Evolutionary conservation across 1,284 basidiomycete species (phyloP), one percentile per base, ranked within the genome.

Genomic region (Vanrija humicola): DNA sequence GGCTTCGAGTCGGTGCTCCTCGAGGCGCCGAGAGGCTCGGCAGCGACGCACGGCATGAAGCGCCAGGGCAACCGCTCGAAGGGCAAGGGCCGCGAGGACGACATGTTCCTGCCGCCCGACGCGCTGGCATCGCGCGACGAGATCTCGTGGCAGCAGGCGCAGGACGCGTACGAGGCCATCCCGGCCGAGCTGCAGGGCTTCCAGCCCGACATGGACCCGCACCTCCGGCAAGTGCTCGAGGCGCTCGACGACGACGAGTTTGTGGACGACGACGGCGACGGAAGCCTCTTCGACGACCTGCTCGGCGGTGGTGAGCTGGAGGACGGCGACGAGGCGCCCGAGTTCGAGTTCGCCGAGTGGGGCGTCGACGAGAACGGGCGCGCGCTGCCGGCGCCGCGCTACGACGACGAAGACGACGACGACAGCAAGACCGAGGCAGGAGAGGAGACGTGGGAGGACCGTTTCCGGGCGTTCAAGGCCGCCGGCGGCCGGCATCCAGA

Each of bases 231-330:
- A 74, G 86, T 86, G 0, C 79, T 99, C 29, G 94, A 98, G 67
- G 96, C 96, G 4, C 80, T 99, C 18, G 95, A 98, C 54, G 94
- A 98, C 70, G 92, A 98, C 58, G 94, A 88, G 5, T 98, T 93
- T 66, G 87, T 95, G 12, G 82, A 79, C 10, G 71, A 85, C 5
- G 84, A 83, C 28, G 88, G 88, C 6, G 77, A 76, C 48, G 76
- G 72, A 62, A 86, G 92, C 15, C 66, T 64, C 19, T 65, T 61
- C n/a, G 67, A 65, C 21, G 70, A 73, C 53, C 62, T 73, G 39
- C 63, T 74, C 0, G 57, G 56, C 21, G 69, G 62, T n/a, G 90
- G 90, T 34, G 88, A 73, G 85, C 55, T 81, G 44, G 86, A 58
- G 79, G 69, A 74, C 21, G 67, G 64, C 21, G 68, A 70, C 21